phyloP scores from a whole-genome alignment of 2,329 filamentous ascomycete species.

The Hawksworthiomyces lignivorus region DNA sequence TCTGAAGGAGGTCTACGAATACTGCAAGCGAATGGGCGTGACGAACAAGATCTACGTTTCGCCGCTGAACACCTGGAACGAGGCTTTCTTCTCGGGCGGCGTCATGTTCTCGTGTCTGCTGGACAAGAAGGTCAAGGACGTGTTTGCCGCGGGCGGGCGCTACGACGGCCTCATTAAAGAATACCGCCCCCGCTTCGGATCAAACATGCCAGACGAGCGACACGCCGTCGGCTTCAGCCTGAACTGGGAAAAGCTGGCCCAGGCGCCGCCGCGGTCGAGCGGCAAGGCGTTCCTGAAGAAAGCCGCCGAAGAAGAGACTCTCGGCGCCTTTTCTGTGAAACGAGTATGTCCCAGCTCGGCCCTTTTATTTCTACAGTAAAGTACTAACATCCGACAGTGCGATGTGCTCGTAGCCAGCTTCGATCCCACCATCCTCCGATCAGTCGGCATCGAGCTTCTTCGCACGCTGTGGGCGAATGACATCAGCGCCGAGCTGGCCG shows the following conservation, averaged over 20 bases:
- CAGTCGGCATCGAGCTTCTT: constrained; percentile 68
- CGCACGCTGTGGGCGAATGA: constrained; percentile 73
- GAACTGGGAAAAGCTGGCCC: constrained; percentile 74
- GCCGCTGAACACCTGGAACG: constrained; percentile 80
- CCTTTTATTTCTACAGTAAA: constrained; percentile 9
- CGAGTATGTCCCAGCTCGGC: constrained; percentile 40
- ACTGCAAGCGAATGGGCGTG: constrained; percentile 68
- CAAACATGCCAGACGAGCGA: constrained; percentile 49
- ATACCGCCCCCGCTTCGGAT: constrained; percentile 62
- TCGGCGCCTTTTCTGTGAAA: constrained; percentile 52
- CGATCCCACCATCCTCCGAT: constrained; percentile 66
- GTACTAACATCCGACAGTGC: constrained; percentile 42
- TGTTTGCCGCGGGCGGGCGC: constrained; percentile 87
- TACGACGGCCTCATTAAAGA: constrained; percentile 87
- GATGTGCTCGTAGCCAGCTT: constrained; percentile 88
- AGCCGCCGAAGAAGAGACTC: constrained; percentile 50
- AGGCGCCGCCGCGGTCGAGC: constrained; percentile 44
- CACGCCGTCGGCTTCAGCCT: constrained; percentile 91
- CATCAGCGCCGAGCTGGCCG: constrained; percentile 81
- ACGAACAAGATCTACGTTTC: constrained; percentile 74
- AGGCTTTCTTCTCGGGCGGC: constrained; percentile 80
- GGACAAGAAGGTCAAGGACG: constrained; percentile 73
- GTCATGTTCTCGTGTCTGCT: constrained; percentile 87
- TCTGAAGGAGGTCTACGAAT: constrained; percentile 68
- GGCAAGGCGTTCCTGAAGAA: constrained; percentile 59